Base-by-base conservation (phyloP, 192 early-diverging fungal genomes). In the Coemansia sp. region DNA sequence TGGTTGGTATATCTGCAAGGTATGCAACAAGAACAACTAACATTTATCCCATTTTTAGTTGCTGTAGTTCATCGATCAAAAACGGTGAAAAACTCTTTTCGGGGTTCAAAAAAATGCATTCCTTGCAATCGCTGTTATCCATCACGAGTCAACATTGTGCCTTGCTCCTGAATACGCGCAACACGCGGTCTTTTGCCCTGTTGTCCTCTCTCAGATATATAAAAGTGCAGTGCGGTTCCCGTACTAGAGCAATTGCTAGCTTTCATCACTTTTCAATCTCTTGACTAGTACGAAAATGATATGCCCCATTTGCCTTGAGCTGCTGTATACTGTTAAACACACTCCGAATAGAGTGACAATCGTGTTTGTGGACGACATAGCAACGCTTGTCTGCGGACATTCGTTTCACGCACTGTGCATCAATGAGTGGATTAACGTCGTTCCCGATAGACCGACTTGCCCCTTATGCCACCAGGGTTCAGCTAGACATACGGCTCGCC, bases 301-400 rank as follows among this genome's bases (percentile, higher is more conserved):
- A 38, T 58, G 56, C n/a, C 2, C 56, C 16, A 58, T 58, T 5
- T 58, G 56, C 35, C 56, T 58, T 24, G 56, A 58, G 56, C 33
- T 33, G 35, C 12, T 58, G 30, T 38, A 36, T 35, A 58, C 35
- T 21, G 49, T 52, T 2, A 52, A 24, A 1, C 49, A 52, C 20
- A 21, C 21, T 36, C 33, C 30, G 15, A 2, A 4, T 58, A 5
- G 14, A 0, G 24, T 18, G n/a, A 14, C 53, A 16, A 58, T 58
- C 16, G 56, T 36, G 34, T 58, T 58, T 58, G 35, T 18, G 9
- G n/a, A 16, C 35, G 15, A 38, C 12, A 33, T 20, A 15, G 4
- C 56, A 4, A 24, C 33, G 12, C 56, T 58, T 6, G 34, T 10
- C 8, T 58, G 56, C 15, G 56, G 56, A 2, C 56, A 58, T 20